phyloP scores from a whole-genome alignment of 1,284 basidiomycete genomes.

The Vanrija pseudolonga region DNA sequence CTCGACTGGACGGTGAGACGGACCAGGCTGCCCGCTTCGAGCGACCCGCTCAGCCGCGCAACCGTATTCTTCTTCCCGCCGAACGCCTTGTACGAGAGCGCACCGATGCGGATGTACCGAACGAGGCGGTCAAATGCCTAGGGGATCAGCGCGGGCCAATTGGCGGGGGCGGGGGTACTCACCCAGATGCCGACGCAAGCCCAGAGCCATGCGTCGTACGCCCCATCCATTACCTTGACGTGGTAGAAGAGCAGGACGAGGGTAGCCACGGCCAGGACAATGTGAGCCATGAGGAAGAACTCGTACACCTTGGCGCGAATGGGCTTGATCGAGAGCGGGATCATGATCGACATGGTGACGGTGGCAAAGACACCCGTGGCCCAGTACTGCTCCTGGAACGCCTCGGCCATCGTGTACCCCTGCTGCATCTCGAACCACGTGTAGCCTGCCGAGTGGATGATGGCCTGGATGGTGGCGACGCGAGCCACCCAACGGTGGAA shows the following conservation, averaged over 20 bases:
- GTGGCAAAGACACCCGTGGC: conserved; percentile 20
- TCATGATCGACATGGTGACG: conserved; percentile 16
- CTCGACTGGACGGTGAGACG: conserved; percentile 19
- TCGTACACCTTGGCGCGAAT: conserved; percentile 25
- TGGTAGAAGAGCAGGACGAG: conserved; percentile 27
- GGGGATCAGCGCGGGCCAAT: too few species aligned
- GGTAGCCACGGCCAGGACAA: conserved; percentile 18
- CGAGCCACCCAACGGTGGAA: conserved; percentile 32
- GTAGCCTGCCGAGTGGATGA: conserved; percentile 23
- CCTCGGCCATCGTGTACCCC: neutral
- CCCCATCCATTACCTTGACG: conserved; percentile 19
- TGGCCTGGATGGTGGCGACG: conserved; percentile 20
- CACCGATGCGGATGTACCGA: conserved; percentile 14
- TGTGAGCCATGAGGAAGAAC: conserved; percentile 28
- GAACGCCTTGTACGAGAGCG: conserved; percentile 18
- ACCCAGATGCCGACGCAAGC: conserved; percentile 30
- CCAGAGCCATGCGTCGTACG: conserved; percentile 23
- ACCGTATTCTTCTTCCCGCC: conserved; percentile 9
- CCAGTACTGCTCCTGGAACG: conserved; percentile 19
- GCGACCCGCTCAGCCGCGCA: conserved; percentile 5
- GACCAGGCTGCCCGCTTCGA: conserved; percentile 13
- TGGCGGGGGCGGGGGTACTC: neutral
- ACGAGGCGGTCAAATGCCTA: conserved; percentile 3
- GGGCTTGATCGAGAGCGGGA: conserved; percentile 22
- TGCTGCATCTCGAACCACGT: conserved; percentile 5